Evolutionary conservation across 208 protist species (phyloP).

Genomic region (Porcisia deanei): DNA sequence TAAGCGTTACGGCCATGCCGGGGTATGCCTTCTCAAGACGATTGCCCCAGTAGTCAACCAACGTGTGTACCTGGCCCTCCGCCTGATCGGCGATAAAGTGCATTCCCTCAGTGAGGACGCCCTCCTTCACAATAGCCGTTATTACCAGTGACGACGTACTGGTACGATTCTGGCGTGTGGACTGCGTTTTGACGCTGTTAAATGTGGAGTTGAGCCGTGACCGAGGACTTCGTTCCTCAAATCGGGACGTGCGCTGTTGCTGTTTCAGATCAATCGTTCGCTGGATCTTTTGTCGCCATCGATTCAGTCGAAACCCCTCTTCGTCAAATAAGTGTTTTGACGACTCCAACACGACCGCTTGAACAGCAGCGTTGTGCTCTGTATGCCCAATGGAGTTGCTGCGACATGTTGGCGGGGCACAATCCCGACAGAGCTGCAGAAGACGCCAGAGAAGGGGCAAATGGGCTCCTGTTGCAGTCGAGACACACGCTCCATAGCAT

Average conservation of each 20-base stretch:
- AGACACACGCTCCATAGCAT: constrained; percentile 83
- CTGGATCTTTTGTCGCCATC: constrained; percentile 51
- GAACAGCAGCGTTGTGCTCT: constrained; percentile 69
- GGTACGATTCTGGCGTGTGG: constrained; percentile 63
- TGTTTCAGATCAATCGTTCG: constrained; percentile 36
- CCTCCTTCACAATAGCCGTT: constrained; percentile 73
- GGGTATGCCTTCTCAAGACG: constrained; percentile 58
- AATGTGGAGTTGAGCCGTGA: constrained; percentile 38
- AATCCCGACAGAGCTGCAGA: constrained; percentile 45
- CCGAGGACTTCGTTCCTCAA: constrained; percentile 46
- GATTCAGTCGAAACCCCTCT: constrained; percentile 76
- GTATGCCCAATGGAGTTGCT: constrained; percentile 41
- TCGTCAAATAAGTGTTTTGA: constrained; percentile 92
- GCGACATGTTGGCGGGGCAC: constrained; percentile 47
- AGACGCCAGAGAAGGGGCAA: constrained; percentile 71
- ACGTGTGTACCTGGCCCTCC: constrained; percentile 68
- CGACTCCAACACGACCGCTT: constrained; percentile 84
- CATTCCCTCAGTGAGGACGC: constrained; percentile 76
- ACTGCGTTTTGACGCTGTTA: constrained; percentile 33
- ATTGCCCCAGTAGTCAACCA: constrained; percentile 85
- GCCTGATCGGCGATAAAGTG: constrained; percentile 89
- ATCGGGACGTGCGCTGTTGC: constrained; percentile 21
- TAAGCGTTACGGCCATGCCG: constrained; percentile 84
- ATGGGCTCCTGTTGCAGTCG: constrained; percentile 51
- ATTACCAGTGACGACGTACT: constrained; percentile 78